Evolutionary conservation across 2,329 filamentous ascomycete genomes (phyloP).

Genomic region (Xylaria sp.): DNA sequence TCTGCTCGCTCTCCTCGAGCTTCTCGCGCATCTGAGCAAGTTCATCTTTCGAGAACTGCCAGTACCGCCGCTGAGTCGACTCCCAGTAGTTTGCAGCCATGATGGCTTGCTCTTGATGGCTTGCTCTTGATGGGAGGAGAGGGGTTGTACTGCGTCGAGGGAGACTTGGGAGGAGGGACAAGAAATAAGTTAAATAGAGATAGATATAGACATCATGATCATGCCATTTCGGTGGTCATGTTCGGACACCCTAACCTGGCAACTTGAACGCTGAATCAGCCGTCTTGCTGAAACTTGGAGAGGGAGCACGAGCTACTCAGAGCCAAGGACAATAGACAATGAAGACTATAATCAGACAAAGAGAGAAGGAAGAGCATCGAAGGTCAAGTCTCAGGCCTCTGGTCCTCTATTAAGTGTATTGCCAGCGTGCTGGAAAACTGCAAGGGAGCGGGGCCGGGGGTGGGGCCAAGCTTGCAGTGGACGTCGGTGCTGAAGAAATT

Average conservation of each 20-base stretch:
- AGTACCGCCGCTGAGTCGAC: constrained; percentile 87
- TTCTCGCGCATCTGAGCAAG: constrained; percentile 75
- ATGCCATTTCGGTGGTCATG: constrained; percentile 9
- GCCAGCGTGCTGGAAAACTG: background rate
- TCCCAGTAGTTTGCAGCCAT: constrained; percentile 99
- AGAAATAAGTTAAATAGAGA: constrained; percentile 1
- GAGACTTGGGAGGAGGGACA: background rate
- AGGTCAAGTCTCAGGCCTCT: background rate
- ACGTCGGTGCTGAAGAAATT: too few species aligned
- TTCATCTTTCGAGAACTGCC: constrained; percentile 87
- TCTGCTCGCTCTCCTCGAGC: constrained; percentile 77
- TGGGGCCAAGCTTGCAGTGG: too few species aligned
- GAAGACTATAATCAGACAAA: background rate
- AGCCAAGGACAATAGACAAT: background rate
- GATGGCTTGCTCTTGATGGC: constrained; percentile 1
- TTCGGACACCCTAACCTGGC: constrained; percentile 20
- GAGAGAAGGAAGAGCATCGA: background rate
- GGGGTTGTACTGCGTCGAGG: background rate
- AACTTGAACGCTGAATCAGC: constrained; percentile 22
- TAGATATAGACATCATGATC: constrained; percentile 13
- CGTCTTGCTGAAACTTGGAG: background rate
- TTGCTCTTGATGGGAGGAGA: background rate
- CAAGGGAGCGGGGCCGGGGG: background rate
- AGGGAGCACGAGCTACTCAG: background rate
- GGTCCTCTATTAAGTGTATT: background rate